Evolutionary conservation across 768 basidiomycete species (phyloP).

Genomic region (Hemileccinum rubropunctum): DNA sequence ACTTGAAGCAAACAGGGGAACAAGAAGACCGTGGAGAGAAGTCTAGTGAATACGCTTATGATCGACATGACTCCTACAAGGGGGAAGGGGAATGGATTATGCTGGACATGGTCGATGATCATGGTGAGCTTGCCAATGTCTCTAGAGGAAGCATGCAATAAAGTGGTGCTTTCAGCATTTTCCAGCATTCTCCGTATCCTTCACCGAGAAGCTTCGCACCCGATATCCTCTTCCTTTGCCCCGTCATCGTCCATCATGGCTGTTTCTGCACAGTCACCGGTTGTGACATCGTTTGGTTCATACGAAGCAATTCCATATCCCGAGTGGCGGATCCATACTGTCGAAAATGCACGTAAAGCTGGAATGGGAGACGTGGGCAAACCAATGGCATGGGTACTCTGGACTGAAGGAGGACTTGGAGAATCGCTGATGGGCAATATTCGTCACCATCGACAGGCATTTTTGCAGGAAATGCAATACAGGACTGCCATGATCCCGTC

Average conservation of each 20-base stretch:
- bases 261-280: constrained; percentile 42
- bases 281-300: constrained; percentile 21
- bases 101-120: constrained; percentile 49
- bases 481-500: constrained; percentile 7
- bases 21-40: background rate
- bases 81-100: constrained; percentile 47
- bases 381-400: constrained; percentile 49
- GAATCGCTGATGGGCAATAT: constrained; percentile 21
- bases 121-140: constrained; percentile 28
- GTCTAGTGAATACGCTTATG: background rate
- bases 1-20: constrained; percentile 5
- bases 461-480: constrained; percentile 24
- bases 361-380: constrained; percentile 57
- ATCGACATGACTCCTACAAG: constrained; percentile 6
- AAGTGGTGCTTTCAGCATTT: constrained; percentile 35
- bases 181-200: constrained; percentile 51
- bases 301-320: constrained; percentile 53
- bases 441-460: constrained; percentile 21
- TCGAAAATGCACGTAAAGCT: constrained; percentile 51
- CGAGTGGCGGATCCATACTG: constrained; percentile 57
- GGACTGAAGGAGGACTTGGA: constrained; percentile 27
- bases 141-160: background rate
- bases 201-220: constrained; percentile 40
- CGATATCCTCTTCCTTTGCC: constrained; percentile 43
- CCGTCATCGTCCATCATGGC: constrained; percentile 49